Conservation (phyloP, 2,329 filamentous ascomycete species). For the Ramularia endophylla region DNA sequence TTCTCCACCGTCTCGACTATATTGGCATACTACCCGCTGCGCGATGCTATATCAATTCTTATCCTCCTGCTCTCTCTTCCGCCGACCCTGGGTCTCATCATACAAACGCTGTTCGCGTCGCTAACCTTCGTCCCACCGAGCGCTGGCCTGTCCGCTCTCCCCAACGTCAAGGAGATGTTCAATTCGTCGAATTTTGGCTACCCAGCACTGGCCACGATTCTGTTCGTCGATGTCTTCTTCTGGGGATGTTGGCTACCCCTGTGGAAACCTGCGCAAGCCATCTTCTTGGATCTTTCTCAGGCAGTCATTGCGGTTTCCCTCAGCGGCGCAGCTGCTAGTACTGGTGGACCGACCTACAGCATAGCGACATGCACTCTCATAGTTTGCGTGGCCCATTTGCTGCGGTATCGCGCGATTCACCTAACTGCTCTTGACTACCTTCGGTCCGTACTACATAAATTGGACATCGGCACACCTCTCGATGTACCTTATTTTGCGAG, state of each 20-base stretch:
- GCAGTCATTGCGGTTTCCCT: conserved; percentile 88
- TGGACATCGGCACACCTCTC: conserved; percentile 27
- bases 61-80: conserved; percentile 93
- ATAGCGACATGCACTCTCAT: conserved; percentile 66
- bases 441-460: conserved; percentile 31
- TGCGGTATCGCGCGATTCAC: conserved; percentile 47
- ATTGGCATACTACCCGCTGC: conserved; percentile 79
- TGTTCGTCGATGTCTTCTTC: conserved; percentile 80
- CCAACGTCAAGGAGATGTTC: conserved; percentile 86
- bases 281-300: conserved; percentile 84
- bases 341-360: conserved; percentile 63
- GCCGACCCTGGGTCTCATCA: conserved; percentile 76
- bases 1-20: conserved; percentile 79
- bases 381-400: conserved; percentile 49
- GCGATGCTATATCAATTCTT: conserved; percentile 93
- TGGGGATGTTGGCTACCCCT: conserved; percentile 74
- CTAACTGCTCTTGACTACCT: conserved; percentile 34
- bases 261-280: conserved; percentile 80
- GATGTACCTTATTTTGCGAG: conserved; percentile 27
- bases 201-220: conserved; percentile 76
- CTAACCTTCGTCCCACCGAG: conserved; percentile 82
- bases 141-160: conserved; percentile 64
- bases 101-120: conserved; percentile 88
- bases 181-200: conserved; percentile 73
- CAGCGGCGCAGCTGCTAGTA: conserved; percentile 69